These are phyloP conservation scores for Neltuma alba DNA, from an alignment of 306 rosid genomes.

Conservation along the genomic window DNA sequence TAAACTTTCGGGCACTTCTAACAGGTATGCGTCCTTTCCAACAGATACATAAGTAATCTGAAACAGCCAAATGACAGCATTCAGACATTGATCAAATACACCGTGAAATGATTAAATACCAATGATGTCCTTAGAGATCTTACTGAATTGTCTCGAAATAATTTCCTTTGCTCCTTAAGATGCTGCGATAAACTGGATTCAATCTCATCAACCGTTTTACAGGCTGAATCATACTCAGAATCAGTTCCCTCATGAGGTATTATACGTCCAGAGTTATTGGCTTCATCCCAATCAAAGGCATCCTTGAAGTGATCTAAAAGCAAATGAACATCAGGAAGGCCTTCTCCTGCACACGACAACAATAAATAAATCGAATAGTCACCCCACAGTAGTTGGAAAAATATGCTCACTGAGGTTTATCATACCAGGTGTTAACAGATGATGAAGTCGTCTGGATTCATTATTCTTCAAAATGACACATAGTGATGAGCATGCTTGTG, in stretches of 20 bases:
- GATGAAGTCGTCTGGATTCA: constrained; percentile 64
- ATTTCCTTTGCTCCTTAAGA: constrained; percentile 71
- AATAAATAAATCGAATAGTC: constrained; percentile 30
- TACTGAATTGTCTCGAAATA: constrained; percentile 72
- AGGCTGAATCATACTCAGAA: constrained; percentile 77
- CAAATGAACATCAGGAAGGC: constrained; percentile 63
- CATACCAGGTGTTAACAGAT: constrained; percentile 82
- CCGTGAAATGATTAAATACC: constrained; percentile 29
- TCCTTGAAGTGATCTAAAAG: constrained; percentile 78
- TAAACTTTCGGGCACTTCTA: constrained; percentile 90
- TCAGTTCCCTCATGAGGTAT: constrained; percentile 90
- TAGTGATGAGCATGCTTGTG: constrained; percentile 69
- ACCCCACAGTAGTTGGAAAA: constrained; percentile 16
- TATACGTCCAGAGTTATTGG: constrained; percentile 86
- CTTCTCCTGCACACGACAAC: constrained; percentile 60
- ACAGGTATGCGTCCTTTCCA: constrained; percentile 80
- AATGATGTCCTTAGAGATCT: constrained; percentile 30
- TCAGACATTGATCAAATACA: constrained; percentile 22
- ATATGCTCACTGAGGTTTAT: constrained; percentile 11
- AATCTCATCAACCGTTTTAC: constrained; percentile 66
- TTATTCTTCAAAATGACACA: constrained; percentile 60
- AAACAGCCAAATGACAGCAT: constrained; percentile 29
- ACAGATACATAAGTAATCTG: constrained; percentile 78
- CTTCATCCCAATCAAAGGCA: constrained; percentile 97
- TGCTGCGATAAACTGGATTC: constrained; percentile 59